A percentile compares a stretch with the other conserved stretches of the same genome.
Evolutionary conservation across 169 alveolate genomes (phyloP).

Genomic region (Plasmodium reichenowi): DNA sequence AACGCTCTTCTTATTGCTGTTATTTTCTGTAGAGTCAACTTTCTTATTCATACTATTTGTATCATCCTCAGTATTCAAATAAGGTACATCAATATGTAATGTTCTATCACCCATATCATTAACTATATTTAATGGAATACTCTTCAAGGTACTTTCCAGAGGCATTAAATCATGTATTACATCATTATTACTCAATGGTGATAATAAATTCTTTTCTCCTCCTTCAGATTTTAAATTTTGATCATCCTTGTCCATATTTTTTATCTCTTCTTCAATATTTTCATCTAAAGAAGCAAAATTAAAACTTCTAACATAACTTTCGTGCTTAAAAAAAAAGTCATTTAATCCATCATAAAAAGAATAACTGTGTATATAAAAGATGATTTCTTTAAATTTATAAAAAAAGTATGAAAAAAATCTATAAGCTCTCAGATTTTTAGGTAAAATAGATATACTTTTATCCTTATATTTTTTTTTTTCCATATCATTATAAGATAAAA

Average conservation of each 20-base stretch:
- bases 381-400: conserved; percentile 44
- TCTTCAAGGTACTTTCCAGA: too few relatives aligned
- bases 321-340: conserved; percentile 22
- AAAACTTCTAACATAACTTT: conserved; percentile 2
- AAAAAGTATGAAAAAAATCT: conserved; percentile 44
- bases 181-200: too few relatives aligned
- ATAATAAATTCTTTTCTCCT: too few relatives aligned
- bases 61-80: neutral
- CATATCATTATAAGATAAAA: conserved; percentile 13
- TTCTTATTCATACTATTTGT: neutral
- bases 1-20: neutral
- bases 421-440: conserved; percentile 39
- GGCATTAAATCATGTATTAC: too few relatives aligned
- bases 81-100: neutral
- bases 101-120: too few relatives aligned
- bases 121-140: too few relatives aligned
- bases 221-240: too few relatives aligned
- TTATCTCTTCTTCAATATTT: too few relatives aligned
- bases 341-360: conserved; percentile 8
- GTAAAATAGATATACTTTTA: conserved; percentile 14
- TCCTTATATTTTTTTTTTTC: neutral
- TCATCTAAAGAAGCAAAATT: too few relatives aligned
- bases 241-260: too few relatives aligned
- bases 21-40: neutral
- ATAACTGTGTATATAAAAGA: conserved; percentile 45